Evolutionary conservation across 768 basidiomycete species (phyloP).

Genomic region (Lactarius pseudohatsudake): DNA sequence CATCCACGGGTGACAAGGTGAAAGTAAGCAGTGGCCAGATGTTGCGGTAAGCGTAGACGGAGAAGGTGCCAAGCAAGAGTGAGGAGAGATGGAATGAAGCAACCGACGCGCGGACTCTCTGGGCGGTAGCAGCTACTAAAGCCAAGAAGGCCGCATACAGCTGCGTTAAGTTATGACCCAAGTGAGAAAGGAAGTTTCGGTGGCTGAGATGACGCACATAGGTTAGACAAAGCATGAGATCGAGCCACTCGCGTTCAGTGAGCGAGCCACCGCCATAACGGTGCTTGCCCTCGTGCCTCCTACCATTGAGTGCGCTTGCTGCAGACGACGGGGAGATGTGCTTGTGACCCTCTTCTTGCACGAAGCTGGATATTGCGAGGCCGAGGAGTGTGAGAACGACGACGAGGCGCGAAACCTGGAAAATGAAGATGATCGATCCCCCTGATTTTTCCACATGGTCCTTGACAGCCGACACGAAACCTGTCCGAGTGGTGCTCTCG

Average conservation of each 20-base stretch:
- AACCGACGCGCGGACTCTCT: conserved; percentile 4
- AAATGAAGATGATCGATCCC: conserved; percentile 47
- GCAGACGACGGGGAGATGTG: background rate
- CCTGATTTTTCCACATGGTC: conserved; percentile 45
- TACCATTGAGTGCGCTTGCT: conserved; percentile 24
- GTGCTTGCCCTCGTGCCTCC: conserved; percentile 31
- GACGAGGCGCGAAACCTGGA: conserved; percentile 47
- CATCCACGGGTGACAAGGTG: conserved; percentile 49
- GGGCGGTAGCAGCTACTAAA: too few species aligned
- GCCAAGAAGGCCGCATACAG: conserved; percentile 30
- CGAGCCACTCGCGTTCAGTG: conserved; percentile 24
- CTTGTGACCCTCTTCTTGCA: conserved; percentile 35
- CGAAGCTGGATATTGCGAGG: conserved; percentile 47
- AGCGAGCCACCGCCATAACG: background rate
- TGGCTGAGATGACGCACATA: conserved; percentile 35
- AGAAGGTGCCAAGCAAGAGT: conserved; percentile 48
- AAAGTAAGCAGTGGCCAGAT: conserved; percentile 60
- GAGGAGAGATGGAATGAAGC: conserved; percentile 48
- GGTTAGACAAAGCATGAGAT: conserved; percentile 31
- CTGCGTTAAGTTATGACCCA: conserved; percentile 15
- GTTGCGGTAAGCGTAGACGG: conserved; percentile 55
- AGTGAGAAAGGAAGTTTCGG: background rate
- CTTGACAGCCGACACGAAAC: conserved; percentile 19
- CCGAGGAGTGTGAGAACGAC: conserved; percentile 49
- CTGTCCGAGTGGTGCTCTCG: background rate